phyloP scores from a whole-genome alignment of 2,329 filamentous ascomycete genomes.

The Colletotrichum simmondsii region DNA sequence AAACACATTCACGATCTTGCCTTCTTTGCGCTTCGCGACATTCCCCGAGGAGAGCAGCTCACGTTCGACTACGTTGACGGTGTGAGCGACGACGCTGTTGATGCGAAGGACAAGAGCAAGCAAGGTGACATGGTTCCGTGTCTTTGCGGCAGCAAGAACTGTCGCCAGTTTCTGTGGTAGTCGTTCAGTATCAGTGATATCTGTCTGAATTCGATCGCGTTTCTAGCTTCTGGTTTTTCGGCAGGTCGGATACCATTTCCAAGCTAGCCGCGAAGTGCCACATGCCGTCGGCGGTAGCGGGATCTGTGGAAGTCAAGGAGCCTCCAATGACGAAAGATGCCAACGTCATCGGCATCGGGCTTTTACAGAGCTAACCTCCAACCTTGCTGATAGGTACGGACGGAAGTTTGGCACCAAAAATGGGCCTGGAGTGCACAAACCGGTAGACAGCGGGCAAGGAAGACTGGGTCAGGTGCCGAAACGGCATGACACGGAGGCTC shows the following conservation, averaged over 20 bases:
- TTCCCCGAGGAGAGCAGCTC: constrained; percentile 74
- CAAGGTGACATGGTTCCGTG: constrained; percentile 66
- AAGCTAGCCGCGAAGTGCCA: neutral
- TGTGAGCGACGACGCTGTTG: constrained; percentile 59
- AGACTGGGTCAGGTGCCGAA: neutral
- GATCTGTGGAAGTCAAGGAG: neutral
- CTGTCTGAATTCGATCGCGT: too few relatives aligned
- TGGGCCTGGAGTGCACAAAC: neutral
- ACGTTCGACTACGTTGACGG: constrained; percentile 85
- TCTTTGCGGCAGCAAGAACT: constrained; percentile 73
- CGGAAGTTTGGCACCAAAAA: neutral
- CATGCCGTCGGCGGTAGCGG: neutral
- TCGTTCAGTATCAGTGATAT: neutral
- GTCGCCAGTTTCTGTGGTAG: constrained; percentile 77
- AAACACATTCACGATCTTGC: constrained; percentile 81
- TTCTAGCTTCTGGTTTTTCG: neutral
- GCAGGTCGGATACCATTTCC: neutral
- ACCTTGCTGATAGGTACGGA: neutral
- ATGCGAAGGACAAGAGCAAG: constrained; percentile 60
- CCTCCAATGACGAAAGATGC: neutral
- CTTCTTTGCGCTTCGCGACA: constrained; percentile 77
- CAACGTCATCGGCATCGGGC: constrained; percentile 10
- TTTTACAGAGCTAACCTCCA: neutral
- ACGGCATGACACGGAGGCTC: constrained; percentile 7
- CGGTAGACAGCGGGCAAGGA: neutral